These are phyloP conservation scores for Russula olivacea DNA, from an alignment of 768 basidiomycete species.

Conservation along the genomic window DNA sequence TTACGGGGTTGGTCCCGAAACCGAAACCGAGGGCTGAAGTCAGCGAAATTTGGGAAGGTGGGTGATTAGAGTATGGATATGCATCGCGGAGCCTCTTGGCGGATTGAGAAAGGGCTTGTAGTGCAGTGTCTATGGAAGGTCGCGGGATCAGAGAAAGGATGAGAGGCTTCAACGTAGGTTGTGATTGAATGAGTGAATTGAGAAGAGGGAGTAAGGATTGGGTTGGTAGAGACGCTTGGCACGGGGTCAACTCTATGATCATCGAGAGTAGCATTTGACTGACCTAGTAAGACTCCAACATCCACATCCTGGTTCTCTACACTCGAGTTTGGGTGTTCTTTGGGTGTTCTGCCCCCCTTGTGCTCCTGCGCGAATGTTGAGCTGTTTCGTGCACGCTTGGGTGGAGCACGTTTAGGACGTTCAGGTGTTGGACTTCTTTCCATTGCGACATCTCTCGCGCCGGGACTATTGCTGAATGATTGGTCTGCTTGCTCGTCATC, in stretches of 20 bases:
- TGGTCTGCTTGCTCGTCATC: conserved; percentile 57
- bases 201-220: conserved; percentile 72
- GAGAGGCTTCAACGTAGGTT: conserved; percentile 65
- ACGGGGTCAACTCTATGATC: conserved; percentile 21
- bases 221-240: conserved; percentile 66
- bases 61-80: conserved; percentile 68
- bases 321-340: conserved; percentile 43
- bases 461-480: conserved; percentile 26
- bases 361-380: conserved; percentile 30
- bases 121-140: conserved; percentile 72
- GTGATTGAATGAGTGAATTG: conserved; percentile 56
- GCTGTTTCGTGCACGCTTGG: conserved; percentile 56
- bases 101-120: conserved; percentile 60
- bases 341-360: conserved; percentile 38
- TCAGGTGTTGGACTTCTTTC: conserved; percentile 83
- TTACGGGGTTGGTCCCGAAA: conserved; percentile 28
- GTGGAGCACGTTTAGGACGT: conserved; percentile 59
- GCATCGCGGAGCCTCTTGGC: conserved; percentile 73
- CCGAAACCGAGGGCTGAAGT: conserved; percentile 34
- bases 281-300: conserved; percentile 75
- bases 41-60: conserved; percentile 32
- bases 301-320: conserved; percentile 61
- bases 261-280: conserved; percentile 28
- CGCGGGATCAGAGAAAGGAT: conserved; percentile 77
- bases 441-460: conserved; percentile 62